A percentile compares a stretch with the other conserved stretches of the same genome.
These are phyloP conservation scores for Rhamnella rubrinervis DNA, from an alignment of 331 rosid species.

Conservation along the genomic window DNA sequence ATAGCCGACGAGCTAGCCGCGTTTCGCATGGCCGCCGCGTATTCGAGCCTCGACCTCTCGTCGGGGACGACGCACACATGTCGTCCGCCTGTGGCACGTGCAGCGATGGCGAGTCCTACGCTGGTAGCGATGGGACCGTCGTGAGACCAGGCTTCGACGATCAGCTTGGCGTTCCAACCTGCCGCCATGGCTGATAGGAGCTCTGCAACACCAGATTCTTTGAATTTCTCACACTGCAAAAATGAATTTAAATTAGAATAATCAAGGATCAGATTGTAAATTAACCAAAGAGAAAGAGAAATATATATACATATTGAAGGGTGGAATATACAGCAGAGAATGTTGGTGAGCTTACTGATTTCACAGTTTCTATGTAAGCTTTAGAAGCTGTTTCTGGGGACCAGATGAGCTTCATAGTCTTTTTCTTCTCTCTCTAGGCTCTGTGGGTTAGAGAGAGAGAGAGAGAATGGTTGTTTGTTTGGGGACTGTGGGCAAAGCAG, in stretches of 20 bases:
- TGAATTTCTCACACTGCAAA: slow-evolving; percentile 48
- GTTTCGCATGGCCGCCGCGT: slow-evolving; percentile 39
- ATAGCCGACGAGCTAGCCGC: slow-evolving; percentile 26
- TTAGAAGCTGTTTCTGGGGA: slow-evolving; percentile 72
- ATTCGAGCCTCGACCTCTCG: slow-evolving; percentile 46
- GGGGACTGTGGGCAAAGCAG: slow-evolving; percentile 11
- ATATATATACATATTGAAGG: neutral
- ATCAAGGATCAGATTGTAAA: neutral
- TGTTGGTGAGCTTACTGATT: slow-evolving; percentile 50
- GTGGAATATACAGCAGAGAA: neutral
- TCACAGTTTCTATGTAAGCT: slow-evolving; percentile 73
- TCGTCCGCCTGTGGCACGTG: slow-evolving; percentile 72
- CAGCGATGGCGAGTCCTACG: slow-evolving; percentile 71
- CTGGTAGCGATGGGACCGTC: slow-evolving; percentile 61
- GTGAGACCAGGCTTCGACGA: slow-evolving; percentile 57
- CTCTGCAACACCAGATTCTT: slow-evolving; percentile 74
- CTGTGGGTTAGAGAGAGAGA: neutral
- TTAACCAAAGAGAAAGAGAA: neutral
- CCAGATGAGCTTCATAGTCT: slow-evolving; percentile 83
- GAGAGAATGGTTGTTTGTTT: neutral
- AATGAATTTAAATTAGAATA: neutral
- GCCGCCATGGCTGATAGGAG: slow-evolving; percentile 87
- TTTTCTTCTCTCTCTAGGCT: slow-evolving; percentile 7
- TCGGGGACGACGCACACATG: slow-evolving; percentile 80
- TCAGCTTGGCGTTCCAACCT: slow-evolving; percentile 75